Percentiles rank a stretch among this genome's conserved stretches.
Evolutionary conservation across 768 basidiomycete genomes (phyloP).

Genomic region (Leccinum rimulosum): DNA sequence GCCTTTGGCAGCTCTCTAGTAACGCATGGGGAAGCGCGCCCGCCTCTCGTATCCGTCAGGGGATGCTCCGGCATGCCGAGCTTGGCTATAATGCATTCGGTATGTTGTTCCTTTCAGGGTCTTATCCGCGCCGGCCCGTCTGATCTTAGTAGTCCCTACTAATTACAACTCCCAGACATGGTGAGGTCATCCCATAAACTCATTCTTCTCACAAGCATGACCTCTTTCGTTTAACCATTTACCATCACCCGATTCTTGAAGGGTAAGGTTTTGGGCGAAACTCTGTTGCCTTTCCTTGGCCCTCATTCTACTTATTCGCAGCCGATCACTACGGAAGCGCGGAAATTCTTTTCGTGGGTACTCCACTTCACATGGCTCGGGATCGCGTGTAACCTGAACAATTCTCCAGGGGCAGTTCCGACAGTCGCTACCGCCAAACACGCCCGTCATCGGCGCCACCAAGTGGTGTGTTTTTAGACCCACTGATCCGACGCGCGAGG

Average conservation of each 20-base stretch:
- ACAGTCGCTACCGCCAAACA: constrained; percentile 38
- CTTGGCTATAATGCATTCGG: constrained; percentile 50
- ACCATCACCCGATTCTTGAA: constrained; percentile 9
- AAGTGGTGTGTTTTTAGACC: constrained; percentile 83
- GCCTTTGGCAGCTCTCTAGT: constrained; percentile 84
- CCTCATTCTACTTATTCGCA: constrained; percentile 28
- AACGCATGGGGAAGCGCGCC: constrained; percentile 83
- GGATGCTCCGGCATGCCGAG: constrained; percentile 63
- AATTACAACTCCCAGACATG: constrained; percentile 44
- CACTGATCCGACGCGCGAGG: constrained; percentile 45
- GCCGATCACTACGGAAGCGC: constrained; percentile 88
- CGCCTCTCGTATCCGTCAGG: constrained; percentile 58
- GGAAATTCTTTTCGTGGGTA: constrained; percentile 73
- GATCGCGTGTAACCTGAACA: neutral
- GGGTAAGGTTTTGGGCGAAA: constrained; percentile 22
- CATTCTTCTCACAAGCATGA: constrained; percentile 17
- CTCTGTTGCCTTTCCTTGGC: neutral
- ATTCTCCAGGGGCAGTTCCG: constrained; percentile 65
- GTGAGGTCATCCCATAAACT: constrained; percentile 29
- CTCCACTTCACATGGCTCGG: neutral
- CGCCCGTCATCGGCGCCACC: constrained; percentile 65
- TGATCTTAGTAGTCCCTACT: constrained; percentile 1
- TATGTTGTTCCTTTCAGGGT: constrained; percentile 20
- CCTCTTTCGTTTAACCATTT: neutral
- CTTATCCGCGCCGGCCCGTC: constrained; percentile 8